phyloP scores from a whole-genome alignment of 495 filamentous ascomycete genomes.

The Penicillium lividum region DNA sequence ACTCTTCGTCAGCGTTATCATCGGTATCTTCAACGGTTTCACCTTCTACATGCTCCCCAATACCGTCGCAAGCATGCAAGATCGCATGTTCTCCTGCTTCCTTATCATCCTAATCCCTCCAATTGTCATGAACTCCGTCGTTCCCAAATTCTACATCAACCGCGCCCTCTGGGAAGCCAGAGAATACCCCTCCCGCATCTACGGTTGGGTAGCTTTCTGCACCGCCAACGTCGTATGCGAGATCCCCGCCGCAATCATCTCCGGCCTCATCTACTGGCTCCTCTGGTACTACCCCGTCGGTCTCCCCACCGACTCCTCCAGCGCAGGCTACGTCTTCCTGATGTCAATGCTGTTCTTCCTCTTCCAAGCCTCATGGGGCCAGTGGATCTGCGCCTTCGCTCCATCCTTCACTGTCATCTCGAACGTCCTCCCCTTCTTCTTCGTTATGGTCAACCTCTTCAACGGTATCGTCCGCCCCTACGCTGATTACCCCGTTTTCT shows the following conservation, averaged over 20 bases:
- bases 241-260: slow-evolving; percentile 69
- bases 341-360: slow-evolving; percentile 83
- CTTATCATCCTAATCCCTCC: slow-evolving; percentile 73
- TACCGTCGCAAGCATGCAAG: slow-evolving; percentile 70
- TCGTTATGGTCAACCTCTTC: slow-evolving; percentile 75
- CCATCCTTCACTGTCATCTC: slow-evolving; percentile 79
- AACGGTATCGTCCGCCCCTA: slow-evolving; percentile 74
- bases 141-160: slow-evolving; percentile 82
- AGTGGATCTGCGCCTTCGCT: slow-evolving; percentile 82
- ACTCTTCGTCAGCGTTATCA: slow-evolving; percentile 67
- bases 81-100: slow-evolving; percentile 78
- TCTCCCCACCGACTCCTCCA: slow-evolving; percentile 60
- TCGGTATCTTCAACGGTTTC: slow-evolving; percentile 78
- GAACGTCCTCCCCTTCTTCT: slow-evolving; percentile 64
- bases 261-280: slow-evolving; percentile 66
- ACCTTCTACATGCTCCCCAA: slow-evolving; percentile 78
- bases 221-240: slow-evolving; percentile 76
- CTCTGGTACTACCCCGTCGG: slow-evolving; percentile 82
- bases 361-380: slow-evolving; percentile 76
- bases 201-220: slow-evolving; percentile 80
- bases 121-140: slow-evolving; percentile 71
- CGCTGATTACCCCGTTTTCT: slow-evolving; percentile 74
- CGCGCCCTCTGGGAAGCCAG: slow-evolving; percentile 73
- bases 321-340: slow-evolving; percentile 79
- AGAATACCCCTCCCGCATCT: slow-evolving; percentile 75